These are phyloP conservation scores for Talaromyces islandicus DNA, from an alignment of 2,329 filamentous ascomycete genomes.

Conservation along the genomic window DNA sequence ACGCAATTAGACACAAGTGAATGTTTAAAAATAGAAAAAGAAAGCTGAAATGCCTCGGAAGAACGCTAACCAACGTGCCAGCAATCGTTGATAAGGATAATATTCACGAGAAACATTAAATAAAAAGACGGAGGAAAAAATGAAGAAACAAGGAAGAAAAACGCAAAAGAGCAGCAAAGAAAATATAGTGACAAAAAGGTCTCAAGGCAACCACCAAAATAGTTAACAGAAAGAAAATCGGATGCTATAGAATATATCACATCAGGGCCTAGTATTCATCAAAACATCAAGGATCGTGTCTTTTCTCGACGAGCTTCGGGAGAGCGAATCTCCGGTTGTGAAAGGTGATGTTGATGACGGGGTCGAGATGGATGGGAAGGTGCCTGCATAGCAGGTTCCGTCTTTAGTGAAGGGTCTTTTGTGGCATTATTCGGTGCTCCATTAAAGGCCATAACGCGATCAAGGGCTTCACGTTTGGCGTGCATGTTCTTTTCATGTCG, in stretches of 20 bases:
- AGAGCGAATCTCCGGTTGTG: conserved; percentile 32
- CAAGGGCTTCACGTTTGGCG: conserved; percentile 22
- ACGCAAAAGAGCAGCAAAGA: conserved; percentile 11
- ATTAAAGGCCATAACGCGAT: conserved; percentile 16
- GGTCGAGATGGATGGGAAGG: conserved; percentile 24
- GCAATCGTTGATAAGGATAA: not conserved
- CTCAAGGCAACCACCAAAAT: conserved; percentile 12
- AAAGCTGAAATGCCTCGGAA: not conserved
- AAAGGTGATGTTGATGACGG: conserved; percentile 35
- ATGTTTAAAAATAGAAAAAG: not conserved
- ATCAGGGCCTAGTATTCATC: conserved; percentile 8
- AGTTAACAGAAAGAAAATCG: conserved; percentile 12
- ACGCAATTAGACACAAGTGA: not conserved
- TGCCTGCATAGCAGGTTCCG: conserved; percentile 22
- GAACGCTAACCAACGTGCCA: not conserved
- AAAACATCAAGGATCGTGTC: conserved; percentile 38
- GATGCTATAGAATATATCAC: conserved; percentile 2
- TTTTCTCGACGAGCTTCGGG: conserved; percentile 34
- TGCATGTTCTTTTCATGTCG: conserved; percentile 38
- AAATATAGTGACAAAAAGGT: conserved; percentile 13
- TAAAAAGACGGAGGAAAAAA: conserved; percentile 3
- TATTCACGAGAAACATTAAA: conserved; percentile 4
- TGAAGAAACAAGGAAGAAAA: conserved; percentile 9
- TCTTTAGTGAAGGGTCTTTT: conserved; percentile 20
- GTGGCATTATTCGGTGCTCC: conserved; percentile 11